These are phyloP conservation scores for Lecanicillium sp. DNA, from an alignment of 2,329 filamentous ascomycete species.

Conservation along the genomic window DNA sequence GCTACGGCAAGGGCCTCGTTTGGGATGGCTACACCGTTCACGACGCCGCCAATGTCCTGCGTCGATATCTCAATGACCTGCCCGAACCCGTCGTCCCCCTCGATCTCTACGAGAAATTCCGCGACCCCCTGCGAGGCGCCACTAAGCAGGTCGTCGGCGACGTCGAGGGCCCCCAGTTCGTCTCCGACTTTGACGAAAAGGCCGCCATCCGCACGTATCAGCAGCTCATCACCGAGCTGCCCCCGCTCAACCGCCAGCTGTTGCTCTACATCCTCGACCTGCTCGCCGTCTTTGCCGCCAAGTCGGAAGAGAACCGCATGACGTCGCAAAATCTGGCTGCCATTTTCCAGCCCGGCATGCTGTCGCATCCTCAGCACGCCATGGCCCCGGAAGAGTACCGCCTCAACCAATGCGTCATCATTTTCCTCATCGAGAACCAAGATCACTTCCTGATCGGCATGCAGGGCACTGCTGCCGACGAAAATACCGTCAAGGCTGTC, in stretches of 20 bases:
- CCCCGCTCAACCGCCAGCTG: slow-evolving; percentile 86
- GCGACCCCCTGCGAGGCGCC: slow-evolving; percentile 67
- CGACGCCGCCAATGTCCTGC: slow-evolving; percentile 93
- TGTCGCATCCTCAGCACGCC: slow-evolving; percentile 89
- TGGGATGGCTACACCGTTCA: slow-evolving; percentile 98
- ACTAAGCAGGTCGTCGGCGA: slow-evolving; percentile 69
- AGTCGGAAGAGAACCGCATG: slow-evolving; percentile 96
- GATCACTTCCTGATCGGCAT: slow-evolving; percentile 98
- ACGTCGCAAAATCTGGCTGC: slow-evolving; percentile 88
- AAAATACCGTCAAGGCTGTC: slow-evolving; percentile 60
- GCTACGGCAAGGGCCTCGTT: slow-evolving; percentile 92
- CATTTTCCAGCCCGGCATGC: slow-evolving; percentile 94
- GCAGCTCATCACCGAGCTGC: slow-evolving; percentile 83
- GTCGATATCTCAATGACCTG: slow-evolving; percentile 91
- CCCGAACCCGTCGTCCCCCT: slow-evolving; percentile 95
- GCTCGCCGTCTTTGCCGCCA: slow-evolving; percentile 92
- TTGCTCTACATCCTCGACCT: slow-evolving; percentile 94
- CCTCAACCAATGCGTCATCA: slow-evolving; percentile 91
- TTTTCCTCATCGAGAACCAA: slow-evolving; percentile 97
- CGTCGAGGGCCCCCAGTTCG: slow-evolving; percentile 61
- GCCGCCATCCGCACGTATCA: slow-evolving; percentile 81
- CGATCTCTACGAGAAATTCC: slow-evolving; percentile 86
- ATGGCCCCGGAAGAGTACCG: slow-evolving; percentile 95
- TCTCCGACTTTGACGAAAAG: slow-evolving; percentile 57
- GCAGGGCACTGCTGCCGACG: slow-evolving; percentile 97